Evolutionary conservation across 2,329 filamentous ascomycete genomes (phyloP), one percentile per base, ranked within the genome.

Genomic region (Pezicula neosporulosa): DNA sequence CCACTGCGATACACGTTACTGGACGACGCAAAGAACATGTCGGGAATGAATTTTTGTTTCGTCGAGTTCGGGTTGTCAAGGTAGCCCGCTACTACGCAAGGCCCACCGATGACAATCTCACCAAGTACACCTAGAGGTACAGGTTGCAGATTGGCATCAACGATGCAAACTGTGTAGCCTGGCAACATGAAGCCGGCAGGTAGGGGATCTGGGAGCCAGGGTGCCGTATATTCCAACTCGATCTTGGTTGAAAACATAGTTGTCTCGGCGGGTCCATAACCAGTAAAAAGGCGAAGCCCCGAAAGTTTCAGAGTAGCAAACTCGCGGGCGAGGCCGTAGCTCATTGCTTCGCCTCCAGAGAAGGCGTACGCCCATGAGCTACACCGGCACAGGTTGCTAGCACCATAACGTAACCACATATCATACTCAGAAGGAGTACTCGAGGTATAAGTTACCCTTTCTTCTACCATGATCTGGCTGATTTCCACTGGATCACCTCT

Each of bases 61-160:
- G 27, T 28, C 6, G 9, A 9, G 27, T 28, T 9, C 27, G 27
- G 27, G 6, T 9, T 5, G 9, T 9, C 27, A 28, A 28, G 27
- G 47, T 74, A 74, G 2, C 70, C 69, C 4, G 47, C n/a, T 1
- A 62, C 59, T 2, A 71, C 61, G 3, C 68, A 68, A 6, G 60
- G 53, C 1, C 72, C 72, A 13, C 59, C 69, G 27, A 78, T 63
- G 21, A 44, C 63, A 4, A 77, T 63, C 53, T 77, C 72, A 2
- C 76, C 76, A 2, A 66, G 54, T 1, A 71, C 53, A 0, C 73
- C 74, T 4, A 64, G 38, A 1, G 75, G 72, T 3, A 72, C 53
- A 0, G 67, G 59, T 10, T 65, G 44, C n/a, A 62, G 54, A 1
- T 71, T 30, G 4, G 62, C 50, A 52, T 76, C 73, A 1, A 77